Evolutionary conservation across 2,329 filamentous ascomycete genomes (phyloP).

Genomic region (Diaporthe citri): DNA sequence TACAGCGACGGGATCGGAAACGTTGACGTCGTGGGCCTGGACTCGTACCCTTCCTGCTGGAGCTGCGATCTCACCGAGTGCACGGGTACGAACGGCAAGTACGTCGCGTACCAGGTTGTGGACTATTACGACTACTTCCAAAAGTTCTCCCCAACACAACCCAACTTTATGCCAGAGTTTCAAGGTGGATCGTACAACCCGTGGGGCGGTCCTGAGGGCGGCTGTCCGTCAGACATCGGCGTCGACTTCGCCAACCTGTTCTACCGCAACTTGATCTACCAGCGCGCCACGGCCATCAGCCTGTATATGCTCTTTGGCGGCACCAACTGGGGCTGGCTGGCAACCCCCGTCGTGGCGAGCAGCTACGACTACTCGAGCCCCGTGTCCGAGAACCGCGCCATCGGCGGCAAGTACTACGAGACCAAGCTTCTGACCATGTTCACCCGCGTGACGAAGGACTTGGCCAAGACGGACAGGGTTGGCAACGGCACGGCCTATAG

Average conservation of each 20-base stretch:
- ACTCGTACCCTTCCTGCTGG: constrained; percentile 71
- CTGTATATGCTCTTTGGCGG: constrained; percentile 76
- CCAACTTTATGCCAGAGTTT: constrained; percentile 70
- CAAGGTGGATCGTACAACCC: constrained; percentile 72
- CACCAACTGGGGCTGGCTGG: constrained; percentile 72
- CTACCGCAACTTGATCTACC: constrained; percentile 72
- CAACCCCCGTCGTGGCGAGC: constrained; percentile 68
- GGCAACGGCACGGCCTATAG: constrained; percentile 62
- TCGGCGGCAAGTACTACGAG: constrained; percentile 72
- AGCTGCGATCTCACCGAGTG: constrained; percentile 73
- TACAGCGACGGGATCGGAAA: constrained; percentile 68
- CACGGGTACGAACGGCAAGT: constrained; percentile 69
- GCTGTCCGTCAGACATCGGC: constrained; percentile 66
- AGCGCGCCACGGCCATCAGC: constrained; percentile 70
- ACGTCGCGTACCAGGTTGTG: constrained; percentile 61
- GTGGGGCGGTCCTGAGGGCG: constrained; percentile 71
- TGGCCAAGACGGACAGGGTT: constrained; percentile 66
- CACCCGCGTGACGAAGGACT: constrained; percentile 67
- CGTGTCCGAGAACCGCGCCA: constrained; percentile 68
- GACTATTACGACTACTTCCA: constrained; percentile 47
- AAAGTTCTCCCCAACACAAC: constrained; percentile 55
- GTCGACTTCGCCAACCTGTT: constrained; percentile 73
- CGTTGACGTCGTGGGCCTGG: constrained; percentile 65
- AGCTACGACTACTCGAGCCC: constrained; percentile 75
- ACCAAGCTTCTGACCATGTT: constrained; percentile 73